Percentiles rank a stretch among this genome's conserved stretches.
Evolutionary conservation across 768 basidiomycete genomes (phyloP).

Genomic region (Clathrus columnatus): DNA sequence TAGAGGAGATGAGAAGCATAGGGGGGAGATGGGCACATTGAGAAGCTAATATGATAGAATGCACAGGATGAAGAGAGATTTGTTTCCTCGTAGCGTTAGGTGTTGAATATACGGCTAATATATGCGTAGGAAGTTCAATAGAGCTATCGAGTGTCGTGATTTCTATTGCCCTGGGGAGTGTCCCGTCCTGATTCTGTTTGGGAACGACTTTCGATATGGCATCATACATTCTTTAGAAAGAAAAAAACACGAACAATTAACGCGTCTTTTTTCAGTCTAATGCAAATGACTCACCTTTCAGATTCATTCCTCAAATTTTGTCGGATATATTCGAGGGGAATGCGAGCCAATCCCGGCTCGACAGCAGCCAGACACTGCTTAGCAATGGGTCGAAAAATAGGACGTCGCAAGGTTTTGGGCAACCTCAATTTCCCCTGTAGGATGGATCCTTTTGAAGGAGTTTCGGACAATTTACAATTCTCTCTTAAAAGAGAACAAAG

Average conservation of each 20-base stretch:
- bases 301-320: slow-evolving; percentile 39
- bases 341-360: slow-evolving; percentile 40
- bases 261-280: background rate
- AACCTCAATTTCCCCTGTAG: slow-evolving; percentile 18
- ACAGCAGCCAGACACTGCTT: slow-evolving; percentile 44
- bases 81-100: slow-evolving; percentile 32
- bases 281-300: slow-evolving; percentile 26
- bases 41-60: slow-evolving; percentile 59
- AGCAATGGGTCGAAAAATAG: slow-evolving; percentile 48
- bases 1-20: background rate
- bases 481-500: background rate
- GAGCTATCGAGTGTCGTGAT: slow-evolving; percentile 13
- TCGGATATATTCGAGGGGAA: slow-evolving; percentile 58
- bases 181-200: background rate
- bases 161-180: background rate
- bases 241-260: background rate
- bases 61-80: slow-evolving; percentile 50
- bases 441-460: background rate
- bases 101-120: slow-evolving; percentile 44
- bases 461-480: background rate
- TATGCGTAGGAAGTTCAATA: slow-evolving; percentile 27
- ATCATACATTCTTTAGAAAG: background rate
- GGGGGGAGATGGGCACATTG: slow-evolving; percentile 55
- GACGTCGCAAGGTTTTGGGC: slow-evolving; percentile 60
- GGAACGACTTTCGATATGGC: background rate